Evolutionary conservation across 164 flowering plant species (phyloP).

Genomic region (Nelumbo lutea): DNA sequence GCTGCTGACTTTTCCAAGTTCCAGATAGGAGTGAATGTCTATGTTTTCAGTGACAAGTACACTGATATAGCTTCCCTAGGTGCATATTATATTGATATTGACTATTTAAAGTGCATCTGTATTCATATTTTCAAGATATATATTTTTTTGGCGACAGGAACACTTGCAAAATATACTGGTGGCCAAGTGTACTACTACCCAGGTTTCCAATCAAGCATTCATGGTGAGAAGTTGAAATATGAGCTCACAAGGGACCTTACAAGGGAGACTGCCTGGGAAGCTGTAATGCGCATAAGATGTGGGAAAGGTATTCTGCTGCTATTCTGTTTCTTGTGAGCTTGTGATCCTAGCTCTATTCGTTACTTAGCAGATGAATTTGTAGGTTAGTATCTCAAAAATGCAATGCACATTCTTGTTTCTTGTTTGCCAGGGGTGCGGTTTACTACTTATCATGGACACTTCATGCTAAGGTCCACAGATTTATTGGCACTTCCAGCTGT

Average conservation of each 20-base stretch:
- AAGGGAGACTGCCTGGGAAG: conserved; percentile 99
- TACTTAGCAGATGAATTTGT: conserved; percentile 3
- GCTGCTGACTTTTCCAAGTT: conserved; percentile 90
- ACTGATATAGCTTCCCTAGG: conserved; percentile 94
- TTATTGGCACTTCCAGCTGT: conserved; percentile 94
- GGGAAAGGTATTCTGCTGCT: conserved; percentile 69
- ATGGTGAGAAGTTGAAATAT: conserved; percentile 68
- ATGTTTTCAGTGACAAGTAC: conserved; percentile 93
- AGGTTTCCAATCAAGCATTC: conserved; percentile 52
- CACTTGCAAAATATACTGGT: conserved; percentile 93
- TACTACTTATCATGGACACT: conserved; percentile 88
- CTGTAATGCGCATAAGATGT: conserved; percentile 96
- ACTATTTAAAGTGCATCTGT: background rate
- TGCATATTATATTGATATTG: conserved; percentile 18
- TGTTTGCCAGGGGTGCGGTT: conserved; percentile 74
- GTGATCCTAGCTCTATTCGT: background rate
- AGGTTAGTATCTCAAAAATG: background rate
- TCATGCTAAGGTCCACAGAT: conserved; percentile 93
- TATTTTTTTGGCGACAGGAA: conserved; percentile 39
- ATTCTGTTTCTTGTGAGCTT: background rate
- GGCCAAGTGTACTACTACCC: conserved; percentile 93
- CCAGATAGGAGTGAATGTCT: conserved; percentile 80
- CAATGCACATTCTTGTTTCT: conserved; percentile 5
- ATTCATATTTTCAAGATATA: background rate
- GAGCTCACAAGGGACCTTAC: conserved; percentile 89